phyloP scores from a whole-genome alignment of 2,329 filamentous ascomycete genomes.

The Stachybotrys chlorohalonatus region DNA sequence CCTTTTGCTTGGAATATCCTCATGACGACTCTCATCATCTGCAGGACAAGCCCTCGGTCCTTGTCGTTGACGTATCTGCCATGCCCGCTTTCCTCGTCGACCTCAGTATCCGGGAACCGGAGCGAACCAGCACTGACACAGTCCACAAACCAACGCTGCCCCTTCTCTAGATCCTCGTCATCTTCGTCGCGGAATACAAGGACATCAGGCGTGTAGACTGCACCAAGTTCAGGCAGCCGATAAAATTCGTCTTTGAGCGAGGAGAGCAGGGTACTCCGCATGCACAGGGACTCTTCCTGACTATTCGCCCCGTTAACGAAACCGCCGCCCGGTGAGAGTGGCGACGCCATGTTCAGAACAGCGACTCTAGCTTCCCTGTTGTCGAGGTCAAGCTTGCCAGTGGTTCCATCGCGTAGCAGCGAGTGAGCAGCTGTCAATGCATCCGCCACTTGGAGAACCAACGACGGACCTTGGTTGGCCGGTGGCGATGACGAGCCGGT shows the following conservation, averaged over 20 bases:
- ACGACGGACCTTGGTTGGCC: constrained; percentile 13
- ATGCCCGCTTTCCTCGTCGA: constrained; percentile 17
- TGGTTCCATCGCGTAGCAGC: constrained; percentile 4
- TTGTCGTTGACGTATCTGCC: constrained; percentile 30
- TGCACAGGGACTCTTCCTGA: constrained; percentile 54
- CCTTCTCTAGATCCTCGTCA: constrained; percentile 25
- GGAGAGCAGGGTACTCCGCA: constrained; percentile 49
- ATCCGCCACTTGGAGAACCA: constrained; percentile 40
- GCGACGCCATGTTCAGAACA: constrained; percentile 56
- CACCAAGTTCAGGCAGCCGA: constrained; percentile 47
- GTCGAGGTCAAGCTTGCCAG: constrained; percentile 1
- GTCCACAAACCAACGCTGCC: constrained; percentile 49
- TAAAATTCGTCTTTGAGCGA: constrained; percentile 51
- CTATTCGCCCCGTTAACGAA: constrained; percentile 49
- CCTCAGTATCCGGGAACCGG: constrained; percentile 43
- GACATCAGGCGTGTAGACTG: constrained; percentile 48
- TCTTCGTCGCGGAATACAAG: constrained; percentile 43
- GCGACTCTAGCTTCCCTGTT: constrained; percentile 28
- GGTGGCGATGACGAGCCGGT: neutral
- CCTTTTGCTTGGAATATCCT: constrained; percentile 38
- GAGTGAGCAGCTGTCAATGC: constrained; percentile 40
- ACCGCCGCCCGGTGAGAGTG: constrained; percentile 51
- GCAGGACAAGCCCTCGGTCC: constrained; percentile 39
- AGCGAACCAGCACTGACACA: constrained; percentile 50
- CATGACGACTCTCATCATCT: constrained; percentile 51